Evolutionary conservation across 306 rosid species (phyloP), one percentile per base, ranked within the genome.

Genomic region (Rosa multiflora): DNA sequence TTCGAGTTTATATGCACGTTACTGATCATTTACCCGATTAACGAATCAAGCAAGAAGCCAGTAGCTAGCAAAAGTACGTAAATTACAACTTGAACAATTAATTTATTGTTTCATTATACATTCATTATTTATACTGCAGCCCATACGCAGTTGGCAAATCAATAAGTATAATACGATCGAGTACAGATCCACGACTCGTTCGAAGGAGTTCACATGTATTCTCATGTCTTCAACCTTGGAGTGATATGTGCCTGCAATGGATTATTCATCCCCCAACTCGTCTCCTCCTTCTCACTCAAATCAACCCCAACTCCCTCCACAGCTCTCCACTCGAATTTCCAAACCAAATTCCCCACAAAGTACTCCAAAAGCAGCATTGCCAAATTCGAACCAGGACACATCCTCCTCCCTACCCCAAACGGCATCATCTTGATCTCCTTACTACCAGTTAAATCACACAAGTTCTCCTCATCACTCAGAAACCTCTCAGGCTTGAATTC

Each of bases 371-470:
- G 79, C 37, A 80, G 79, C 18, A 80, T 32, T 1, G 76, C 75
- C 64, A 80, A 11, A 29, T 8, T 56, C 10, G 0, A 12, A 4
- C 76, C 83, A 0, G 83, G 83, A 14, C 83, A 80, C 10, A 80
- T 80, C 49, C 83, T 74, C 63, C 83, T 42, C 13, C 83, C 83
- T 0, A 48, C 83, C n/a, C 83, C 79, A 35, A 80, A 80, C 1
- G 83, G 83, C 70, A 80, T 80, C 83, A 80, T 80, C 79, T 80
- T 80, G 18, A 80, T 80, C 32, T 72, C 77, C 70, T 26, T 80
- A 10, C 69, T 68, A 3, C 79, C 79, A 0, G 75, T 68, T 47
- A 74, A 12, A 48, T 80, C 79, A 44, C 20, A 61, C 13, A 13
- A 5, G 6, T 4, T 6, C 74, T 14, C 6, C 20, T 7, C 59